Evolutionary conservation across 257 asterid genomes (phyloP).

Genomic region (Anisodus tanguticus): DNA sequence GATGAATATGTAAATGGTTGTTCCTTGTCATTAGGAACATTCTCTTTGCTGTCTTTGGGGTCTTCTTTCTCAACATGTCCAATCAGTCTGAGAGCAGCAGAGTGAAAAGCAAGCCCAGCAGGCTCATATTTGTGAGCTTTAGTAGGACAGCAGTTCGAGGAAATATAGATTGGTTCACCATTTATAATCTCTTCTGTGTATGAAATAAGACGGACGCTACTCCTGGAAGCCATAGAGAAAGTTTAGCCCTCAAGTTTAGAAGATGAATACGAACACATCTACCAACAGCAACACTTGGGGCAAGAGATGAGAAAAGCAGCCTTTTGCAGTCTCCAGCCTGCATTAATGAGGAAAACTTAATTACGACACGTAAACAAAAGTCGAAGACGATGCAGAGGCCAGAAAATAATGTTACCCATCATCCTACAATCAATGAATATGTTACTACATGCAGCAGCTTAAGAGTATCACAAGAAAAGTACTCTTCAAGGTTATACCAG

Average conservation of each 20-base stretch:
- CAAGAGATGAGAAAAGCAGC: slow-evolving; percentile 26
- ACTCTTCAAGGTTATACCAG: slow-evolving; percentile 2
- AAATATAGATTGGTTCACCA: slow-evolving; percentile 67
- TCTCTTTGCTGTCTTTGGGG: slow-evolving; percentile 44
- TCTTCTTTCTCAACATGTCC: slow-evolving; percentile 64
- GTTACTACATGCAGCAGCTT: neutral
- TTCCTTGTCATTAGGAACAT: slow-evolving; percentile 58
- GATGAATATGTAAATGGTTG: slow-evolving; percentile 58
- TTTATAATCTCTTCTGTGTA: slow-evolving; percentile 68
- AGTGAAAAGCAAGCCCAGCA: slow-evolving; percentile 91
- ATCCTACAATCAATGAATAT: neutral
- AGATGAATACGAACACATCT: slow-evolving; percentile 13
- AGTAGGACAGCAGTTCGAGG: slow-evolving; percentile 71
- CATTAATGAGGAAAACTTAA: neutral
- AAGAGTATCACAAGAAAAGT: neutral
- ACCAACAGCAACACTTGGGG: slow-evolving; percentile 21
- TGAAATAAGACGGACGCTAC: slow-evolving; percentile 56
- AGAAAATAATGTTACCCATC: neutral
- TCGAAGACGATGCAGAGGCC: neutral
- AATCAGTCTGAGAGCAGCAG: slow-evolving; percentile 70
- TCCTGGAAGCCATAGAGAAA: slow-evolving; percentile 45
- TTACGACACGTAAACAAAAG: neutral
- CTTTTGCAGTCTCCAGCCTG: slow-evolving; percentile 21
- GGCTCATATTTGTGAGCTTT: slow-evolving; percentile 72
- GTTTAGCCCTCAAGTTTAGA: slow-evolving; percentile 30